These are phyloP conservation scores for Starmerella powellii DNA, from an alignment of 805 yeast genomes.

Conservation along the genomic window DNA sequence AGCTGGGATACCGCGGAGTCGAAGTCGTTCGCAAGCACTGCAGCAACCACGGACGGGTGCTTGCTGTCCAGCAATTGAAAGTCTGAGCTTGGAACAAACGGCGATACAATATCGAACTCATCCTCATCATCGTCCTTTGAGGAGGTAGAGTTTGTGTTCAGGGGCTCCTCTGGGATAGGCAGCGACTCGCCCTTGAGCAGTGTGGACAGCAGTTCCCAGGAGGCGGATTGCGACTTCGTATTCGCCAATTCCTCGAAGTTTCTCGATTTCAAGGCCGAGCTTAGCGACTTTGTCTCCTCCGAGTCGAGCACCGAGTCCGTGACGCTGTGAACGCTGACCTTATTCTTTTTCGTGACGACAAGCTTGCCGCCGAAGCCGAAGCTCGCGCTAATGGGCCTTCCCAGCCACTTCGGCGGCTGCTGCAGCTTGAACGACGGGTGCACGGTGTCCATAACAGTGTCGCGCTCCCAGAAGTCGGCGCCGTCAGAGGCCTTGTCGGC, in stretches of 20 bases:
- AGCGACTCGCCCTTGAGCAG: conserved; percentile 21
- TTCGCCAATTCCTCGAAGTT: conserved; percentile 25
- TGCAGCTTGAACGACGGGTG: conserved; percentile 53
- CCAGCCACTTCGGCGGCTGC: conserved; percentile 88
- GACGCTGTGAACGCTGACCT: conserved; percentile 34
- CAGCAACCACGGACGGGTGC: conserved; percentile 32
- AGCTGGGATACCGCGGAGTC: conserved; percentile 57
- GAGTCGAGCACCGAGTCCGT: conserved; percentile 21
- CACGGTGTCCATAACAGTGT: conserved; percentile 30
- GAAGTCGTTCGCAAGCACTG: conserved; percentile 50
- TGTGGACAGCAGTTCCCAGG: conserved; percentile 28
- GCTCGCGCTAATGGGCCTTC: conserved; percentile 55
- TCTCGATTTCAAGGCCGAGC: conserved; percentile 40
- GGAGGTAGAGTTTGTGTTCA: conserved; percentile 5
- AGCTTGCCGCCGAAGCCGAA: conserved; percentile 94
- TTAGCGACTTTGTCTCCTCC: conserved; percentile 31
- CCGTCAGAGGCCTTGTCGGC: conserved; percentile 33
- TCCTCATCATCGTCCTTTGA: conserved; percentile 27
- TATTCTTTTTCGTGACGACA: conserved; percentile 37
- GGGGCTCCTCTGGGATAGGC: conserved; percentile 15
- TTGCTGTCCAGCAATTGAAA: conserved; percentile 25
- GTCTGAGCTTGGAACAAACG: conserved; percentile 26
- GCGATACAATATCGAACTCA: conserved; percentile 29
- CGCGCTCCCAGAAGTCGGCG: conserved; percentile 69
- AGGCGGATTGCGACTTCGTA: conserved; percentile 26